Base-by-base conservation (phyloP, 2,329 filamentous ascomycete genomes). In the Sodiomyces alkalinus region DNA sequence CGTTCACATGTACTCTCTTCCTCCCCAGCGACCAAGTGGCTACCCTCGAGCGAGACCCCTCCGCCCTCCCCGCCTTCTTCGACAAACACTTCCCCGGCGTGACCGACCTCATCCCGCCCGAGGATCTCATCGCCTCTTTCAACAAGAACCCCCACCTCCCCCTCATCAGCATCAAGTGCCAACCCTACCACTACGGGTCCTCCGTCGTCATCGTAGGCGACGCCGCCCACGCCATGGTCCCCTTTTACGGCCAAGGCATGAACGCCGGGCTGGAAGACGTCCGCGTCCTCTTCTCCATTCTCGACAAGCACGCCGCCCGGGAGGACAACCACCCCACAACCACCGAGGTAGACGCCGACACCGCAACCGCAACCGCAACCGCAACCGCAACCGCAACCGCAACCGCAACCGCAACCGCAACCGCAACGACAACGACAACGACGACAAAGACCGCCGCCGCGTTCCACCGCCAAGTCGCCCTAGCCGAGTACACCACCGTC, bases 221-320 rank as follows among this genome's bases (percentile, higher is more conserved):
- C 48, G 85, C 90, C 6, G 86, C 90, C 0, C 90, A 98, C 49
- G 90, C 92, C 32, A 94, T 98, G 76, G 85, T 98, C 0, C 90
- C 90, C 0, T 98, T 98, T 53, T 98, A 96, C 51, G 90, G 90
- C 0, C 90, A 98, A 51, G 90, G 90, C 20, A 92, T 98, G 75
- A 98, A 98, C 46, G 80, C 90, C 0, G 90, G 90, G 1, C 70
- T 98, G 22, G 90, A 98, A 56, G 87, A 94, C 43, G 85, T 98
- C 9, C 74, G 80, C 6, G 74, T 92, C 5, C 68, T 98, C 1
- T 98, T 93, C 52, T 71, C 75, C 1, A 64, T 79, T 23, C 62
- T 96, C 2, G 86, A 94, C 52, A 68, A 70, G 39, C 62, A 85
- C 39, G 62, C 2, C 51, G 49, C 19, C 41, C 55, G 6, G 44